These are phyloP conservation scores for Ophiostoma sp. DNA, from an alignment of 2,329 filamentous ascomycete genomes.

Conservation along the genomic window DNA sequence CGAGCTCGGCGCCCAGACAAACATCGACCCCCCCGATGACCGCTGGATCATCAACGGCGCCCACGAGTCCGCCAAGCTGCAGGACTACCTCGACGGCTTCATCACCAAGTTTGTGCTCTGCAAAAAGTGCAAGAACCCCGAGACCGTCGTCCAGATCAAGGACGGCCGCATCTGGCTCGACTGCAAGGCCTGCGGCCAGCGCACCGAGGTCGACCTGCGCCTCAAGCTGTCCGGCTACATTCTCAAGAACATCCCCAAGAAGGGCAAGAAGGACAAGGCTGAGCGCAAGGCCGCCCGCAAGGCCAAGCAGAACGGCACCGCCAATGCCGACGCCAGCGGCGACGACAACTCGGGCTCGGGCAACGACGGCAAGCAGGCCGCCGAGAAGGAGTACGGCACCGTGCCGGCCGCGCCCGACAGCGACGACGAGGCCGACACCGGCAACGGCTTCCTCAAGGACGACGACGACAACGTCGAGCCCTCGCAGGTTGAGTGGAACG, in stretches of 20 bases:
- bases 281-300: slow-evolving; percentile 85
- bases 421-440: slow-evolving; percentile 58
- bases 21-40: slow-evolving; percentile 93
- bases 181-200: slow-evolving; percentile 97
- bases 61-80: slow-evolving; percentile 89
- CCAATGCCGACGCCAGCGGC: slow-evolving; percentile 53
- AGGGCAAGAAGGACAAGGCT: slow-evolving; percentile 97
- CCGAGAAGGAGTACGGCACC: slow-evolving; percentile 54
- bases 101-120: slow-evolving; percentile 98
- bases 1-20: slow-evolving; percentile 96
- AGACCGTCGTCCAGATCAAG: slow-evolving; percentile 94
- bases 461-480: slow-evolving; percentile 42
- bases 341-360: slow-evolving; percentile 50
- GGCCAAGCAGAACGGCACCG: slow-evolving; percentile 70
- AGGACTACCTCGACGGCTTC: slow-evolving; percentile 97
- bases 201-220: slow-evolving; percentile 82
- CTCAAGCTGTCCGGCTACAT: slow-evolving; percentile 97
- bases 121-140: slow-evolving; percentile 99
- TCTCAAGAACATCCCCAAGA: slow-evolving; percentile 86
- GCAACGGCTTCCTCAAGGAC: slow-evolving; percentile 37
- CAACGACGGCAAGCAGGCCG: slow-evolving; percentile 42
- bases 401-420: slow-evolving; percentile 38
- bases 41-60: slow-evolving; percentile 99
- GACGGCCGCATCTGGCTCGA: slow-evolving; percentile 87
- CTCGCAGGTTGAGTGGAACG: slow-evolving; percentile 91